Percentiles rank a stretch among this genome's conserved stretches.
Evolutionary conservation across 2,329 filamentous ascomycete species (phyloP).

Genomic region (Arthrobotrys pseudoclavata): DNA sequence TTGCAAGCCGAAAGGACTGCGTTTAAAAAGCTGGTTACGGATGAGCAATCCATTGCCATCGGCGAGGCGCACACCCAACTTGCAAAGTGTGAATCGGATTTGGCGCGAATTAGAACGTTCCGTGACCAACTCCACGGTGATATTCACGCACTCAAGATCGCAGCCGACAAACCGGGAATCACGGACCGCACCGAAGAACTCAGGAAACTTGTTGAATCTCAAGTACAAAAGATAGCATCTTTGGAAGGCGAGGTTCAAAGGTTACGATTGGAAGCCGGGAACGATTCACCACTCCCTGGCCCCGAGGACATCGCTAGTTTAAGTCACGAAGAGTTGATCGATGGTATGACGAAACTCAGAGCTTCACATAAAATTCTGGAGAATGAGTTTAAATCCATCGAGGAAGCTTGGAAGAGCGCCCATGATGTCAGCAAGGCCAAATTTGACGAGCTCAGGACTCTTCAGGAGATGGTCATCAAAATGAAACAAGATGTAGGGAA

Average conservation of each 20-base stretch:
- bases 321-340: conserved; percentile 78
- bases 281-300: conserved; percentile 65
- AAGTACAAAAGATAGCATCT: conserved; percentile 82
- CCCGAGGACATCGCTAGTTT: conserved; percentile 72
- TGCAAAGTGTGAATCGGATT: conserved; percentile 82
- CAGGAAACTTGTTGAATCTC: conserved; percentile 82
- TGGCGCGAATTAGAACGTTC: conserved; percentile 84
- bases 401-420: conserved; percentile 90
- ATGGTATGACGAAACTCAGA: conserved; percentile 80
- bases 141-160: conserved; percentile 81
- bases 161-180: conserved; percentile 80
- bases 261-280: conserved; percentile 72
- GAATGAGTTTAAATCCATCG: conserved; percentile 88
- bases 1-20: conserved; percentile 85
- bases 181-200: conserved; percentile 76
- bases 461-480: conserved; percentile 74
- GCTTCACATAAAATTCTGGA: conserved; percentile 86
- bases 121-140: conserved; percentile 90
- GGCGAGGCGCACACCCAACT: conserved; percentile 86
- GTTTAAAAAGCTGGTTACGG: conserved; percentile 84
- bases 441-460: conserved; percentile 60
- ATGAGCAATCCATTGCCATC: conserved; percentile 79
- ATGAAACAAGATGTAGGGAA: conserved; percentile 71
- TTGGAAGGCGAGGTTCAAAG: conserved; percentile 86
- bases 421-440: conserved; percentile 88